Evolutionary conservation across 805 yeast species (phyloP).

Genomic region (Yarrowia sp.): DNA sequence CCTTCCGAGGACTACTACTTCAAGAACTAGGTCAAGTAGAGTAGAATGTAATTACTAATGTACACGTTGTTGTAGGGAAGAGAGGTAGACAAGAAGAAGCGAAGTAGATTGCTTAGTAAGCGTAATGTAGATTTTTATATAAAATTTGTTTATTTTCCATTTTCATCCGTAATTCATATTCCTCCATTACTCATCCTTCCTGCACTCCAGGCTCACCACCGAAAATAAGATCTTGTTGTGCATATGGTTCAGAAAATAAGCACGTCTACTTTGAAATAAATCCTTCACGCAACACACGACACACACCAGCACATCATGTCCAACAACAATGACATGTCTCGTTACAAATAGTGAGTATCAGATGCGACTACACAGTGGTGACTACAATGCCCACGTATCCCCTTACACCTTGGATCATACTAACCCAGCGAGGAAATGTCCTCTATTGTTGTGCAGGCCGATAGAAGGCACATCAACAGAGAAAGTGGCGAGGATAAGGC

Average conservation of each 20-base stretch:
- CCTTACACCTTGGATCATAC: neutral
- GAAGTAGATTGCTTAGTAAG: too few relatives aligned
- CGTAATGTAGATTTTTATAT: neutral
- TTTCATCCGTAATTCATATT: neutral
- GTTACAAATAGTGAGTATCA: constrained; percentile 42
- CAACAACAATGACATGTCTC: constrained; percentile 41
- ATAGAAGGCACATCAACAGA: constrained; percentile 58
- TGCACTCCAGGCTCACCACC: constrained; percentile 18
- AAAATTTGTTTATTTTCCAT: neutral
- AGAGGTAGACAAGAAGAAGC: too few relatives aligned
- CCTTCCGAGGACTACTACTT: constrained; percentile 94
- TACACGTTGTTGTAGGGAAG: neutral
- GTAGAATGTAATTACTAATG: constrained; percentile 34
- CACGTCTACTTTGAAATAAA: constrained; percentile 9
- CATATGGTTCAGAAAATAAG: constrained; percentile 35
- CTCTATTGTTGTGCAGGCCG: constrained; percentile 70
- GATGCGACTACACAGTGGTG: neutral
- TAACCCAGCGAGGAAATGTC: constrained; percentile 57
- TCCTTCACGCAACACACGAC: constrained; percentile 22
- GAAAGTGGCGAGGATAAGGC: constrained; percentile 59
- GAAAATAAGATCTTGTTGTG: constrained; percentile 7
- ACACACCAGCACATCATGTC: constrained; percentile 28
- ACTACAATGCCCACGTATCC: too few relatives aligned
- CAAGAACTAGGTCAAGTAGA: constrained; percentile 46
- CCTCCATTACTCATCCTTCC: neutral